A percentile compares a stretch with the other conserved stretches of the same genome.
Evolutionary conservation across 192 early-diverging fungal genomes (phyloP).

Genomic region (Coemansia sp.): DNA sequence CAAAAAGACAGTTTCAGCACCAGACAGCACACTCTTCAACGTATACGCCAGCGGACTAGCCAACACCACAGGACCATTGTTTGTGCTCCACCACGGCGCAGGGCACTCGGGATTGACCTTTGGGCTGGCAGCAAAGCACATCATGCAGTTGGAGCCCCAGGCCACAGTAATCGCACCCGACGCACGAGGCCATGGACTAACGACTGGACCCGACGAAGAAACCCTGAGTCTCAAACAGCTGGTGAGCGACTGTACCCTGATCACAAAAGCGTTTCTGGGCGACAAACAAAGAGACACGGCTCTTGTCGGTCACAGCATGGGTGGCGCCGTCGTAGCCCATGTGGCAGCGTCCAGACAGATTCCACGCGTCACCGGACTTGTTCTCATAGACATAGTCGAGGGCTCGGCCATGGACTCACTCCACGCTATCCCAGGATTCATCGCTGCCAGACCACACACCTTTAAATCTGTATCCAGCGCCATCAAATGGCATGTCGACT

Average conservation of each 20-base stretch:
- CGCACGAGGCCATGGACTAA: constrained; percentile 68
- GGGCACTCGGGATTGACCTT: constrained; percentile 67
- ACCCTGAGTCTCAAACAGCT: constrained; percentile 57
- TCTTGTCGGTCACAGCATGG: constrained; percentile 83
- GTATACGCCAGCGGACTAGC: constrained; percentile 27
- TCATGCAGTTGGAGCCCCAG: constrained; percentile 39
- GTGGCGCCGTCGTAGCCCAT: constrained; percentile 70
- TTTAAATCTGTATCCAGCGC: constrained; percentile 26
- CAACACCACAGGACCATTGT: constrained; percentile 52
- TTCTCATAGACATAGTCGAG: constrained; percentile 77
- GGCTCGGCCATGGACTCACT: constrained; percentile 57
- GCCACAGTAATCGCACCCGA: constrained; percentile 60
- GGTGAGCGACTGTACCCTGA: constrained; percentile 55
- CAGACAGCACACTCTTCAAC: constrained; percentile 51
- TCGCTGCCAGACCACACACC: constrained; percentile 23
- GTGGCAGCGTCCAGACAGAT: constrained; percentile 54
- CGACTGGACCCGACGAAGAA: constrained; percentile 39
- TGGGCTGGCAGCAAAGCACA: constrained; percentile 56
- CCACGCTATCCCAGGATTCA: constrained; percentile 33
- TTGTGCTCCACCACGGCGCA: constrained; percentile 82
- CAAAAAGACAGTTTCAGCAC: too few relatives aligned
- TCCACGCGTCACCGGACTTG: constrained; percentile 56
- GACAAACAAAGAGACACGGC: constrained; percentile 54
- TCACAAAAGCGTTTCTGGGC: constrained; percentile 46
- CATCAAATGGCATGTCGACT: constrained; percentile 55